Base-by-base conservation (phyloP, 768 basidiomycete genomes). In the Leucocoprinus sp. region DNA sequence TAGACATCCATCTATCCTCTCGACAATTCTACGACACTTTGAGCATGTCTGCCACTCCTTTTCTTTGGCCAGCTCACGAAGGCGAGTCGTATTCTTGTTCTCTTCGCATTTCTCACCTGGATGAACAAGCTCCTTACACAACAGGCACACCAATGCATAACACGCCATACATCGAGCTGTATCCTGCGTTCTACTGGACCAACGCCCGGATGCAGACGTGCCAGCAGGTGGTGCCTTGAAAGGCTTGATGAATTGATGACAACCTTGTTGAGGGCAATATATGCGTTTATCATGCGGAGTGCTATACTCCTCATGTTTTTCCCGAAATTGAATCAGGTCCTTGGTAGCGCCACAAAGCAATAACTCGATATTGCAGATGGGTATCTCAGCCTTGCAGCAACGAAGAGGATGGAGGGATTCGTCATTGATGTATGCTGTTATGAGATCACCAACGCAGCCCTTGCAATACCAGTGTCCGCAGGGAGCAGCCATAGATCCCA, bases 41-140 rank as follows among this genome's bases (percentile, higher is more conserved):
- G 78, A 78, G 54, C 80, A 83, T 0, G 76, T 80, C 53, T 81
- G 76, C 80, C 78, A 83, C 8, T 62, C 61, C 35, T 71, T 48
- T 22, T 64, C 52, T 2, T 53, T 54, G 0, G 77, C 79, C 2
- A 80, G 65, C 5, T 61, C 66, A 18, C 58, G 64, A 2, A 81
- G 11, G 4, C 18, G 22, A 14, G 7, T 26, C 12, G 17, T 44
- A 8, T 37, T 6, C 34, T 50, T 6, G 17, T 40, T 50, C 35
- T 42, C 37, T 6, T 46, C 48, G 24, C 52, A 52, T 12, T 19
- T 27, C 3, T 46, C 48, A 2, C 45, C 52, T 4, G 52, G 52
- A 22, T 52, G 52, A 4, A 15, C 41, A 6, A 24, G 21, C 12
- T 43, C 42, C 27, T 40, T 49, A 42, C 52, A 52, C 9, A 21